Evolutionary conservation across 2,329 filamentous ascomycete species (phyloP), one percentile per base, ranked within the genome.

Genomic region (Pseudohalonectria lignicola): DNA sequence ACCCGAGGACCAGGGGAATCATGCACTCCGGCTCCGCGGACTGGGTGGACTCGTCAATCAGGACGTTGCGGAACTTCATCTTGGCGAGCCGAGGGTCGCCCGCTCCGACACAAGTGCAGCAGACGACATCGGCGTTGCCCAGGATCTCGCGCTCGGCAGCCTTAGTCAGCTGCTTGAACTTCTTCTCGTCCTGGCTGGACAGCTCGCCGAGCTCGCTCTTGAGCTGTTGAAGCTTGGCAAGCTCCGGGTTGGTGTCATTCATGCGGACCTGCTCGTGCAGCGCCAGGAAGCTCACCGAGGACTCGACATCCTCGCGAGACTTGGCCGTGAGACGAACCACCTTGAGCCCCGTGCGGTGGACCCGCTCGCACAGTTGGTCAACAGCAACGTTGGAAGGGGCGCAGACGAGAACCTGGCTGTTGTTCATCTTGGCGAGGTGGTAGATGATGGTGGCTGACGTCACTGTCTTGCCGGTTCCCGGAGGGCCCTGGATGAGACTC

Each of bases 381-480:
- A 98, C 92, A 8, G 92, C 92, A 45, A 98, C 92, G 69, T 98
- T 98, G 36, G 92, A 98, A 1, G 92, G 92, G 13, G 92, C 92
- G 53, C 92, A 98, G 33, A 98, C 92, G 26, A 98, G 71, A 4
- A 98, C 90, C 53, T 94, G 92, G 39, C 88, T 87, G 45, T 83
- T 87, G 50, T 88, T 96, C 61, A 93, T 83, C 65, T 94, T 96
- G 48, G 87, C 86, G 41, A 98, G 70, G 56, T 98, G 92, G 55
- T 95, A 96, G 55, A 98, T 98, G 57, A 98, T 94, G 2, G 92
- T 98, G 25, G 92, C 92, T 26, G 92, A 98, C 13, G 92, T 98
- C 41, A 98, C 92, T 1, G 92, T 98, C 71, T 98, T 98, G 54
- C 92, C 92, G 4, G 92, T 98, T 55, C 92, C 92, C 0, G 92